Base-by-base conservation (phyloP, 176 grass and related monocot species). In the Puccinellia tenuiflora region DNA sequence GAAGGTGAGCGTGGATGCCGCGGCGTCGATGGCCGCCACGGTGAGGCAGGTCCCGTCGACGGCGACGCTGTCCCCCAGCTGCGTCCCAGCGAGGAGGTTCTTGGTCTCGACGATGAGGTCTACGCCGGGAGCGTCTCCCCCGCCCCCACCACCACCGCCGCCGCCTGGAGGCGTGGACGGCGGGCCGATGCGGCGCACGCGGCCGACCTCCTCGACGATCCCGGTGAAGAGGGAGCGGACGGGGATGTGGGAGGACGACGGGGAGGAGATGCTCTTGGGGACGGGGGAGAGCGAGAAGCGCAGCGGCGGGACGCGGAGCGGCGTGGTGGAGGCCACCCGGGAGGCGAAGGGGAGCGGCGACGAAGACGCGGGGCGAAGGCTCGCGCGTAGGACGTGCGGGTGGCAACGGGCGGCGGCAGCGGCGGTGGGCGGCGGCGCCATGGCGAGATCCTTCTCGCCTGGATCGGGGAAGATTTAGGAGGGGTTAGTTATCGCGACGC, bases 171-270 rank as follows among this genome's bases (percentile, higher is more conserved):
- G 84, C 21, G 45, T 17, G 33, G 80, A 39, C 29, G 64, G 66
- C 17, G 68, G 85, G 81, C 48, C 92, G 75, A 81, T 52, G 60
- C 87, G 84, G 57, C 93, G 86, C 51, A 98, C 81, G 65, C 51
- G 68, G 25, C 92, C 95, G 17, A 98, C 86, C 65, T 98, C 95
- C 83, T 98, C 92, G 14, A 98, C 95, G 69, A 98, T 98, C 55
- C 95, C 95, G 24, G 92, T 98, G 86, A 98, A 98, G 50, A 98
- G 84, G 47, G 75, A 88, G 10, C 81, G 84, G 0, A 98, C 81
- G 2, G 77, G 70, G 35, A 88, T 11, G 60, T 77, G 81, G 39
- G 86, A 78, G 5, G 75, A 37, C 46, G 24, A 79, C 31, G 33
- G 47, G 56, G 78, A 16, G 34, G 70, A 73, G 55, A 83, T 71